Base-by-base conservation (phyloP, 164 flowering plant species). In the Vitis rupestris region DNA sequence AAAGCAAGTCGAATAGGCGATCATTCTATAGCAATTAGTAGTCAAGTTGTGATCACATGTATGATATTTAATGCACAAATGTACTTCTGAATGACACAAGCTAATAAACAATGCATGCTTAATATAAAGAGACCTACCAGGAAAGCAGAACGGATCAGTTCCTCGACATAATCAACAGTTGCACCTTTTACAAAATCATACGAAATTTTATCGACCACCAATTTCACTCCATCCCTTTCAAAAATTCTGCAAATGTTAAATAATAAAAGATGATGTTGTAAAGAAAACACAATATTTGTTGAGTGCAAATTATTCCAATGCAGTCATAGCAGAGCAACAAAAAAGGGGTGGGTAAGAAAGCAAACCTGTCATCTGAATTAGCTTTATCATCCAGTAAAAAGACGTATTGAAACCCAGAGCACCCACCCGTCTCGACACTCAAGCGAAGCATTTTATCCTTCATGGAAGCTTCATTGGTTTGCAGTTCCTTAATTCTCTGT, bases 361-460 rank as follows among this genome's bases (percentile, higher is more conserved):
- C 44, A 52, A 50, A 93, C 98, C 94, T 96, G 83, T 93, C 99
- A 77, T 96, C 97, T 9, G 84, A 49, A 65, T 83, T 82, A 30
- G 78, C 74, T 78, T 85, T 88, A 70, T 82, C 83, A 69, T 89
- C 98, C 67, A 96, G 80, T 60, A 78, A 73, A 67, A 96, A 96
- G 4, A 79, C 88, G 79, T 96, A 93, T 48, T 96, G 98, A 64
- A 96, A 96, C 8, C 99, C 99, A 63, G 99, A 93, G 79, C 99
- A 96, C 57, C 99, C 99, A 65, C 98, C 99, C 50, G 91, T 86
- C 78, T 93, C 99, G 14, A 93, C 90, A 75, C 93, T 86, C 80
- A 96, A 76, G 0, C 99, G 95, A 65, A 96, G 93, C 89, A 93
- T 73, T 78, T 85, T 88, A 16, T 71, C 80, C 54, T 70, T 79